A percentile compares a stretch with the other conserved stretches of the same genome.
Conservation (phyloP, 2,329 filamentous ascomycete genomes). For the Ophidiomyces ophidiicola region DNA sequence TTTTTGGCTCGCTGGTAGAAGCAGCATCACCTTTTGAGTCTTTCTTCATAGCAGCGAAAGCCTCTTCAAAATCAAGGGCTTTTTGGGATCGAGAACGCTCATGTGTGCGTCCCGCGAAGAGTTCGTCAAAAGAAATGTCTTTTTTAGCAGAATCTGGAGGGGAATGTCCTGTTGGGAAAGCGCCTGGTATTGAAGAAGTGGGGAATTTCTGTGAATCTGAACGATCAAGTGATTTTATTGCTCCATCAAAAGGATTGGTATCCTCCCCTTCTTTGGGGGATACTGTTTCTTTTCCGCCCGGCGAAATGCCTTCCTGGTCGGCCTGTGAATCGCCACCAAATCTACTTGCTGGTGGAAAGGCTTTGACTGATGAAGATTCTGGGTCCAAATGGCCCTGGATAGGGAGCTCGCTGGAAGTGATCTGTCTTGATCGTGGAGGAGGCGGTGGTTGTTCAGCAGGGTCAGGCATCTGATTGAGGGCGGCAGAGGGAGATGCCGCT, state of each 20-base stretch:
- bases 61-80: slow-evolving; percentile 37
- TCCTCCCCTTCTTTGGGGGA: slow-evolving; percentile 20
- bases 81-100: slow-evolving; percentile 36
- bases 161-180: slow-evolving; percentile 29
- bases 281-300: slow-evolving; percentile 15
- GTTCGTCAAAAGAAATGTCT: slow-evolving; percentile 35
- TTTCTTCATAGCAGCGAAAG: slow-evolving; percentile 35
- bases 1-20: slow-evolving; percentile 21
- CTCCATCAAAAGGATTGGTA: slow-evolving; percentile 1
- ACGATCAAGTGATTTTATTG: slow-evolving; percentile 1
- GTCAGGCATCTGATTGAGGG: slow-evolving; percentile 15
- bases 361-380: slow-evolving; percentile 65
- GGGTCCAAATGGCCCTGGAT: slow-evolving; percentile 47
- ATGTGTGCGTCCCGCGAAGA: slow-evolving; percentile 34
- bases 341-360: slow-evolving; percentile 58
- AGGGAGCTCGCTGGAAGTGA: slow-evolving; percentile 64
- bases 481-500: slow-evolving; percentile 46
- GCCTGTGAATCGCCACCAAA: slow-evolving; percentile 33
- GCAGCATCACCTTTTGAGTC: slow-evolving; percentile 28
- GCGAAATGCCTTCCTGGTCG: slow-evolving; percentile 13
- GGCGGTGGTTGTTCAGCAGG: slow-evolving; percentile 38
- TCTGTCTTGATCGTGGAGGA: slow-evolving; percentile 61
- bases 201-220: slow-evolving; percentile 3
- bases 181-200: slow-evolving; percentile 34
- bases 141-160: slow-evolving; percentile 20